Evolutionary conservation across 2,329 filamentous ascomycete genomes (phyloP).

Genomic region (Bipolaris sorokiniana): DNA sequence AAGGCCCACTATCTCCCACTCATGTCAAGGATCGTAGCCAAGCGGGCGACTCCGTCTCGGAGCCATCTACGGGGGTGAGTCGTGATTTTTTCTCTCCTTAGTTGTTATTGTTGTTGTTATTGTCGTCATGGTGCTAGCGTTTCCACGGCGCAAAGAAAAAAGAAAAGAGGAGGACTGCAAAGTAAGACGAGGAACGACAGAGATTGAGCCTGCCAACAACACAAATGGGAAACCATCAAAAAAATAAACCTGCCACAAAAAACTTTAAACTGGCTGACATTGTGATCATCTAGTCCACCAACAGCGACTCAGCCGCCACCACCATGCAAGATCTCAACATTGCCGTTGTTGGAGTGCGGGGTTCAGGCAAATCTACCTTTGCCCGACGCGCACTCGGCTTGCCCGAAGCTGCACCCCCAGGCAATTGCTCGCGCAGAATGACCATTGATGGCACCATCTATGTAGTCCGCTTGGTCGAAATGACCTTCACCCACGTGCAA

Average conservation of each 20-base stretch:
- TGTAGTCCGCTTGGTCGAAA: constrained; percentile 63
- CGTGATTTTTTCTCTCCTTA: background rate
- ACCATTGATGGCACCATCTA: constrained; percentile 62
- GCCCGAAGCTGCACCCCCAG: constrained; percentile 52
- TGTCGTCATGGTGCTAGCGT: too few species aligned
- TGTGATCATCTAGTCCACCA: constrained; percentile 30
- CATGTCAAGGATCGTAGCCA: constrained; percentile 36
- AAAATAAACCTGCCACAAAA: background rate
- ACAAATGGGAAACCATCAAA: too few species aligned
- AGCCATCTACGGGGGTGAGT: constrained; percentile 37
- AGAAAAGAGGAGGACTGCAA: background rate
- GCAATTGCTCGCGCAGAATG: constrained; percentile 59
- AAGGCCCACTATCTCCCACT: constrained; percentile 48
- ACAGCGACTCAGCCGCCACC: constrained; percentile 38
- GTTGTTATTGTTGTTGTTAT: too few species aligned
- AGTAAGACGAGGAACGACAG: too few species aligned
- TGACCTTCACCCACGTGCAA: constrained; percentile 60
- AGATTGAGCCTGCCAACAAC: too few species aligned
- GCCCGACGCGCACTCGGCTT: constrained; percentile 63
- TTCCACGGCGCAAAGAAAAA: background rate
- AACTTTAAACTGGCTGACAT: constrained; percentile 23
- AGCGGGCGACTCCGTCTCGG: constrained; percentile 25
- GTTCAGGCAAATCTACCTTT: constrained; percentile 66
- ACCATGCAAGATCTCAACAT: constrained; percentile 63
- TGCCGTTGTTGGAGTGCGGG: constrained; percentile 61